phyloP scores from a whole-genome alignment of 176 grass and related monocot species.

The Aegilops speltoides region DNA sequence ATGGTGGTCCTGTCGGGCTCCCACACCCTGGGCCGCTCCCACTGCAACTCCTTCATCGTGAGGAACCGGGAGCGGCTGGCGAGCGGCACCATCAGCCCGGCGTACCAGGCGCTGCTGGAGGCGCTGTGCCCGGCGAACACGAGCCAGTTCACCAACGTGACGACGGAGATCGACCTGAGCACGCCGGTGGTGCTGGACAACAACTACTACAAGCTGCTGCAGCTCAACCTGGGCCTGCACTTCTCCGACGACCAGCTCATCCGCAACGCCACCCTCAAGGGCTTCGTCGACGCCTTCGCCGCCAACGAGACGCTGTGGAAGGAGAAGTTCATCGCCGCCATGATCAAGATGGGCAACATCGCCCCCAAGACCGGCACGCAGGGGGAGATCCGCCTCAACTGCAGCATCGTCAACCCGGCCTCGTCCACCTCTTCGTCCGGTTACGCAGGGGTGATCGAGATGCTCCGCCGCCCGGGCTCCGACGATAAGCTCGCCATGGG shows the following conservation, averaged over 20 bases:
- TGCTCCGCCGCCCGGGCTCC: not conserved
- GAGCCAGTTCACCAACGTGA: constrained; percentile 12
- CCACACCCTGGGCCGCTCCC: constrained; percentile 78
- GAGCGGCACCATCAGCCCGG: constrained; percentile 38
- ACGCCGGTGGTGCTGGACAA: constrained; percentile 67
- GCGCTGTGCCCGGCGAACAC: constrained; percentile 46
- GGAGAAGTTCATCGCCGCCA: constrained; percentile 37
- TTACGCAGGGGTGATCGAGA: not conserved
- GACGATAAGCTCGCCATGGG: not conserved
- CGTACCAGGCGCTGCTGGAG: constrained; percentile 59
- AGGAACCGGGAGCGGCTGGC: constrained; percentile 39
- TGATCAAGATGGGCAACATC: constrained; percentile 63
- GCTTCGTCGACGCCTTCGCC: constrained; percentile 9
- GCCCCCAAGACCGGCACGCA: constrained; percentile 6
- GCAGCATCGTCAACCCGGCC: constrained; percentile 36
- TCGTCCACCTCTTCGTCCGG: not conserved
- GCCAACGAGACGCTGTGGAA: constrained; percentile 43
- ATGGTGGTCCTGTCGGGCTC: constrained; percentile 73
- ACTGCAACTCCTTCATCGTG: constrained; percentile 53
- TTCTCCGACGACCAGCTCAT: constrained; percentile 60
- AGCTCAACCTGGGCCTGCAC: constrained; percentile 50
- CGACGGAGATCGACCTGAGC: constrained; percentile 52
- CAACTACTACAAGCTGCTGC: constrained; percentile 67
- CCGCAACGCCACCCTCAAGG: constrained; percentile 29
- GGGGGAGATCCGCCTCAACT: constrained; percentile 49